Evolutionary conservation across 2,329 filamentous ascomycete species (phyloP), one percentile per base, ranked within the genome.

Genomic region (Cordyceps farinosa): DNA sequence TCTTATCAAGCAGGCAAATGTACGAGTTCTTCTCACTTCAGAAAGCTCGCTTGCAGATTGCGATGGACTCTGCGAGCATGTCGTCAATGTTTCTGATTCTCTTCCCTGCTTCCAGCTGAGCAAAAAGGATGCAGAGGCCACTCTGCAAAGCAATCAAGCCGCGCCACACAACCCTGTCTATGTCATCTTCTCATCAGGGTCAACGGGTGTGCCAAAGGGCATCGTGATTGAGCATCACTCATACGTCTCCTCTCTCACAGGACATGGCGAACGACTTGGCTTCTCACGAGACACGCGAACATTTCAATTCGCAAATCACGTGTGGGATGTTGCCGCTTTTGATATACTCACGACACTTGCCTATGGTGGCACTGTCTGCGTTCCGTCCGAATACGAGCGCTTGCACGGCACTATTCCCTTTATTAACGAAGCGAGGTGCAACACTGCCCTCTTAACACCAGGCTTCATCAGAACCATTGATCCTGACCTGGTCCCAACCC

Each of bases 191-290:
- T 66, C 65, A 2, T 66, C 64, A 5, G 66, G 65, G 4, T 65
- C 60, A 13, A 67, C 66, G 5, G 66, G 65, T 10, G 61, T 58
- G 22, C 63, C 66, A 8, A 67, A 67, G 40, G 66, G 66, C 6
- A 58, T 67, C 6, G 63, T 66, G 8, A 50, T 66, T 38, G 63
- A 65, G 15, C 66, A 67, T 40, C 45, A 22, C 34, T 40, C 52
- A 2, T 55, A 40, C 15, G 36, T 27, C 9, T 55, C 52, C 17
- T 36, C 30, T 36, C 34, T 55, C 9, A 55, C 52, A 5, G 52
- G 52, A 10, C 52, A 55, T 42, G 52, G 52, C 11, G 13, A 29
- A 9, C 34, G 36, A 8, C 52, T 55, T 4, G 52, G 52, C 34
- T 55, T 55, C 36, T 55, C 34, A n/a, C 11, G 17, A 13, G 47